Percentiles rank a stretch among this genome's conserved stretches.
Evolutionary conservation across 1,284 basidiomycete genomes (phyloP).

Genomic region (Ustilago crameri): DNA sequence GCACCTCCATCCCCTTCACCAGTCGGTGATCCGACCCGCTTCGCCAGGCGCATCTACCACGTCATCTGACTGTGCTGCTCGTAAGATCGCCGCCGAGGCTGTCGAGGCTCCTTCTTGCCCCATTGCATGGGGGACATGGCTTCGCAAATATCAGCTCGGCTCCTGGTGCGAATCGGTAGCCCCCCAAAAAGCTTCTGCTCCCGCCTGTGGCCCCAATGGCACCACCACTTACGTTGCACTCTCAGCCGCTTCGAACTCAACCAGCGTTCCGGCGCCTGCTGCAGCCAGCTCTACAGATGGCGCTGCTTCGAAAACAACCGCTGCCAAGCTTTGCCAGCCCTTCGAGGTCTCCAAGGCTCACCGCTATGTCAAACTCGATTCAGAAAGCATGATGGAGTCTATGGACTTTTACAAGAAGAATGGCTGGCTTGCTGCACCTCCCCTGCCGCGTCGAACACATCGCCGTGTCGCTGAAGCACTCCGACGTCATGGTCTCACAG

Average conservation of each 20-base stretch:
- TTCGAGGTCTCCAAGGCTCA: conserved; percentile 9
- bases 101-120: conserved; percentile 29
- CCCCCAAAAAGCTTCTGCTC: not conserved
- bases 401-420: conserved; percentile 34
- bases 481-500: conserved; percentile 31
- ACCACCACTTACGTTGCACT: conserved; percentile 1
- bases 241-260: not conserved
- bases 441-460: conserved; percentile 26
- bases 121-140: conserved; percentile 38
- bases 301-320: conserved; percentile 1
- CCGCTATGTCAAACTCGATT: conserved; percentile 34
- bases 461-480: conserved; percentile 25
- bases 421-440: conserved; percentile 50
- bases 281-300: not conserved
- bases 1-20: conserved; percentile 18
- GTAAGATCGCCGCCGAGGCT: conserved; percentile 34
- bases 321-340: conserved; percentile 16
- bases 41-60: conserved; percentile 26
- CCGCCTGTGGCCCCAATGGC: not conserved
- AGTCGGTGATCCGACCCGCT: conserved; percentile 18
- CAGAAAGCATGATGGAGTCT: conserved; percentile 21
- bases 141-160: conserved; percentile 38
- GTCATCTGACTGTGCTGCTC: conserved; percentile 21
- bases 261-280: not conserved
- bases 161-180: conserved; percentile 23